Percentiles rank a stretch among this genome's conserved stretches.
Evolutionary conservation across 2,329 filamentous ascomycete species (phyloP).

Genomic region (Ampelomyces quisqualis): DNA sequence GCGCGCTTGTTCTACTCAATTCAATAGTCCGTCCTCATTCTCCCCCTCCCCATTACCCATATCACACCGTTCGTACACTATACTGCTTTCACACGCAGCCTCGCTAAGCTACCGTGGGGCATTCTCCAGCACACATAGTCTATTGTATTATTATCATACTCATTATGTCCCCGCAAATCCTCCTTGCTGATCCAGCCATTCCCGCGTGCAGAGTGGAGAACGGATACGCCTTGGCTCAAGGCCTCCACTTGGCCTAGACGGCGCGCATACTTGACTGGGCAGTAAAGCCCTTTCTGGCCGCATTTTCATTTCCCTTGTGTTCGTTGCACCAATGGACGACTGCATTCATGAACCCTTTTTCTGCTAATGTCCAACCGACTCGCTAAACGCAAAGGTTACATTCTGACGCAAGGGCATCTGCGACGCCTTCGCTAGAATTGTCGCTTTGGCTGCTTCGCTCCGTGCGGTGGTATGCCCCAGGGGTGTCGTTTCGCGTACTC

Average conservation of each 20-base stretch:
- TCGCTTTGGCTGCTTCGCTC: conserved; percentile 16
- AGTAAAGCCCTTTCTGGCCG: too few species aligned
- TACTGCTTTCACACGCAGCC: too few species aligned
- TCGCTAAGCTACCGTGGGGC: background rate
- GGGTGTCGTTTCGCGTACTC: conserved; percentile 24
- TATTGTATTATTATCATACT: too few species aligned
- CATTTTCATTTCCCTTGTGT: too few species aligned
- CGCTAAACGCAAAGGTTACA: background rate
- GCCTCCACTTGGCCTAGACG: conserved; percentile 8
- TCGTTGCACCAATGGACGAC: too few species aligned
- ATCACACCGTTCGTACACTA: background rate
- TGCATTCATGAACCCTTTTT: too few species aligned
- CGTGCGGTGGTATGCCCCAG: conserved; percentile 20
- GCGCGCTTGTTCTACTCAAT: conserved; percentile 9
- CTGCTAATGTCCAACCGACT: background rate
- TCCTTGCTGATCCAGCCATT: conserved; percentile 10
- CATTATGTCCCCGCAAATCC: conserved; percentile 10
- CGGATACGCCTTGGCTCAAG: conserved; percentile 4
- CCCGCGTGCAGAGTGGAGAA: conserved; percentile 10
- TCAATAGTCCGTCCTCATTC: background rate
- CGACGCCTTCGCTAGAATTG: background rate
- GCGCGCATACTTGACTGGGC: background rate
- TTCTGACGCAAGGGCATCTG: conserved; percentile 6
- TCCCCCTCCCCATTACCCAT: background rate
- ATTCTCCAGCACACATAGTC: conserved; percentile 3